phyloP scores from a whole-genome alignment of 1,284 basidiomycete genomes.

The Phylloboletellus chloephorus region DNA sequence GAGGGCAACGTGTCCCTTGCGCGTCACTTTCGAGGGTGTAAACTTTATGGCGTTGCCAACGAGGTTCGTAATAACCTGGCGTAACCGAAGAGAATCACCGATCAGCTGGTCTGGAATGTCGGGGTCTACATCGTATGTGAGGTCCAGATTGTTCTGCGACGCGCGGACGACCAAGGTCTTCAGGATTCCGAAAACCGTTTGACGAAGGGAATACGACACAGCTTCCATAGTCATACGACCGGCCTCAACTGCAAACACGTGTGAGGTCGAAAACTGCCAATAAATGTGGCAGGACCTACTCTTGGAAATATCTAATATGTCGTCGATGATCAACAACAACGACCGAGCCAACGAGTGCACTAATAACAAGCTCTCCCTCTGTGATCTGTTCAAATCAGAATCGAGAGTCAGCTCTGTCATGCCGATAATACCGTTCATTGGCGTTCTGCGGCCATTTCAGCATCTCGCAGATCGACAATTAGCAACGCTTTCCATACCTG shows the following conservation, averaged over 20 bases:
- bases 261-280: constrained; percentile 6
- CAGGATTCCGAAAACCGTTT: constrained; percentile 95
- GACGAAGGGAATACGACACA: constrained; percentile 95
- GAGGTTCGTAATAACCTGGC: constrained; percentile 92
- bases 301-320: constrained; percentile 97
- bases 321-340: constrained; percentile 94
- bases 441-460: constrained; percentile 56
- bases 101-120: constrained; percentile 96
- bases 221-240: constrained; percentile 99
- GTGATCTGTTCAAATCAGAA: constrained; percentile 81
- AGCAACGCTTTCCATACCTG: constrained; percentile 45
- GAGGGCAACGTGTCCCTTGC: constrained; percentile 89
- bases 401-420: constrained; percentile 99
- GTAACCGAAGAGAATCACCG: constrained; percentile 89
- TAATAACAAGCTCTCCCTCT: constrained; percentile 92
- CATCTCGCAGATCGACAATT: constrained; percentile 6
- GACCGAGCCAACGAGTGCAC: constrained; percentile 95
- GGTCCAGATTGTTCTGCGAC: constrained; percentile 94
- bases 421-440: constrained; percentile 99
- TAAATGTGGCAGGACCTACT: constrained; percentile 49
- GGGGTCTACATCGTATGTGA: constrained; percentile 95
- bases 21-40: constrained; percentile 70
- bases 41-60: constrained; percentile 97
- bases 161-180: constrained; percentile 98
- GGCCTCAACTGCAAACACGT: constrained; percentile 73